phyloP scores from a whole-genome alignment of 192 early-diverging fungal genomes.

The Podila clonocystis region DNA sequence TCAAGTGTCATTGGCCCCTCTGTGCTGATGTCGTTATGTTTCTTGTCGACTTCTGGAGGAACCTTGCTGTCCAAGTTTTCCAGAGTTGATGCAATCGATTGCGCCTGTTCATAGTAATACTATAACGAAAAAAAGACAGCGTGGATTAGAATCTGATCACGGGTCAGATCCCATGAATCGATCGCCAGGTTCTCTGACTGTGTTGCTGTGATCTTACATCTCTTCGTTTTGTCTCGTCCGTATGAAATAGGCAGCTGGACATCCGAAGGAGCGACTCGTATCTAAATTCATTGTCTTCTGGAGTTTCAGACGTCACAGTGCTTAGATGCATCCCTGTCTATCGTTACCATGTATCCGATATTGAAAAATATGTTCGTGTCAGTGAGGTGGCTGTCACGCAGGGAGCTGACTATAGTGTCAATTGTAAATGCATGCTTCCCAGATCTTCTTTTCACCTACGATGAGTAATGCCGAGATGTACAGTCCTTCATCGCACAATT shows the following conservation, averaged over 20 bases:
- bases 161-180: too few species aligned
- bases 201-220: not conserved
- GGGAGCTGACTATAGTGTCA: not conserved
- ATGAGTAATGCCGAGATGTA: slow-evolving; percentile 33
- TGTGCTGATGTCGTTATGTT: too few species aligned
- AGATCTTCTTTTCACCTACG: slow-evolving; percentile 4
- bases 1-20: too few species aligned
- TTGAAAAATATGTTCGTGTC: not conserved
- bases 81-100: too few species aligned
- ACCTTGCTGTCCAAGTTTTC: too few species aligned
- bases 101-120: too few species aligned
- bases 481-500: slow-evolving; percentile 18
- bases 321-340: slow-evolving; percentile 34
- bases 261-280: slow-evolving; percentile 6
- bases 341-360: not conserved
- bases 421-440: not conserved
- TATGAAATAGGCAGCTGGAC: slow-evolving; percentile 13
- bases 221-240: not conserved
- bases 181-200: not conserved
- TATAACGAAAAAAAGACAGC: too few species aligned
- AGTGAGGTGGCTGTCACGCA: not conserved
- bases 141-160: too few species aligned
- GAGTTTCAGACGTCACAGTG: not conserved
- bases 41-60: too few species aligned
- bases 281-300: slow-evolving; percentile 25